Base-by-base conservation (phyloP, 1,284 basidiomycete genomes). In the Sporisorium exsertum region DNA sequence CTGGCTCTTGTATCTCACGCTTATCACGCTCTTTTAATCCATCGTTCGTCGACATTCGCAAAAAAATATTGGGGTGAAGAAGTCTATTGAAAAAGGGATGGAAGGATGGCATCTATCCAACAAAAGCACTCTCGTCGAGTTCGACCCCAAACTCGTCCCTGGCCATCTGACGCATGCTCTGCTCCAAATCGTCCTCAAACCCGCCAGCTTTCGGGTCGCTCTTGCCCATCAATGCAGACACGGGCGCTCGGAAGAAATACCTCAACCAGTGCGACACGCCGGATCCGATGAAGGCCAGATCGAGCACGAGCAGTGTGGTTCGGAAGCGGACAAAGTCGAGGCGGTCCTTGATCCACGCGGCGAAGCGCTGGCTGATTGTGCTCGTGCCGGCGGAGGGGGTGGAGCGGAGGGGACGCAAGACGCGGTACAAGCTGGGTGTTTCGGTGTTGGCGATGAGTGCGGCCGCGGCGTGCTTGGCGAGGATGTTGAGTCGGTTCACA, bases 401-500 rank as follows among this genome's bases (percentile, higher is more conserved):
- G 16, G 42, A 37, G 26, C 45, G 53, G 4, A 45, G 12, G 1
- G 80, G 80, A 27, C 60, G 51, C 27, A 82, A 64, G 20, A 81
- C 79, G 42, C 79, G 71, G 24, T 65, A 76, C 15, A 80, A 42
- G 2, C 55, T 63, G 1, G 75, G 72, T 16, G 78, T 78, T 26
- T 62, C 37, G n/a, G 65, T 64, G 33, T 53, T 68, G 20, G 57
- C 58, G 33, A 82, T 65, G 8, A 82, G 59, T 0, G 81, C 80
- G 9, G 72, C 71, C 8, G 81, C 74, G 1, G 81, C 81, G 40
- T 83, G 80, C 29, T 67, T 74, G n/a, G 81, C 81, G 8, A 83
- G 63, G 50, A 83, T 83, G 72, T 83, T 82, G 62, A 83, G 72
- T 24, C 81, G 66, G 53, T 83, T 83, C 15, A 82, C 81, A 3